Evolutionary conservation across 805 yeast genomes (phyloP).

Genomic region (Wickerhamiella bombiphila): DNA sequence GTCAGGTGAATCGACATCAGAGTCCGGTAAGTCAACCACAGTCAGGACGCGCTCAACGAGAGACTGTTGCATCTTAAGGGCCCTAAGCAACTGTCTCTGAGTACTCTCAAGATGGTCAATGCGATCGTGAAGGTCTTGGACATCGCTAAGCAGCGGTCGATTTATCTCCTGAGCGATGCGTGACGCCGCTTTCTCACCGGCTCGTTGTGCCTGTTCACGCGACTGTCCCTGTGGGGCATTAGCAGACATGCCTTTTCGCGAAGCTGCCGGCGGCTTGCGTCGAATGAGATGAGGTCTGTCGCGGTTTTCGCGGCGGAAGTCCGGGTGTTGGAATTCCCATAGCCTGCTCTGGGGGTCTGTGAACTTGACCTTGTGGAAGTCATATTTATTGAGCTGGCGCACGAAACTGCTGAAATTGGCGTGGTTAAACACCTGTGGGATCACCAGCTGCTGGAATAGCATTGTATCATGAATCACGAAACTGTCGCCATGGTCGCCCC

Average conservation of each 20-base stretch:
- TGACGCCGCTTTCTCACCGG: conserved; percentile 16
- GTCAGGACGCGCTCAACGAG: conserved; percentile 12
- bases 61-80: conserved; percentile 13
- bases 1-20: conserved; percentile 1
- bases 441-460: conserved; percentile 28
- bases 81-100: conserved; percentile 12
- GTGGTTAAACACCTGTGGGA: conserved; percentile 90
- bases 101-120: conserved; percentile 10
- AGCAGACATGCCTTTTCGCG: conserved; percentile 8
- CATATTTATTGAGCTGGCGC: conserved; percentile 89
- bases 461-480: conserved; percentile 65
- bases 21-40: conserved; percentile 5
- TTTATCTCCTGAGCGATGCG: conserved; percentile 7
- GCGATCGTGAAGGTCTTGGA: conserved; percentile 9
- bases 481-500: conserved; percentile 77
- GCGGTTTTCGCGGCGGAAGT: conserved; percentile 59
- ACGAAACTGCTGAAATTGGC: conserved; percentile 90
- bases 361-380: conserved; percentile 87
- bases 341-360: conserved; percentile 19
- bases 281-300: conserved; percentile 78
- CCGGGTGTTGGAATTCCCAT: conserved; percentile 94
- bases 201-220: conserved; percentile 21
- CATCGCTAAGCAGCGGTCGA: conserved; percentile 6
- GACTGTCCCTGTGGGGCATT: conserved; percentile 22
- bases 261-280: conserved; percentile 33